Conservation (phyloP, 495 filamentous ascomycete genomes). For the Cryomyces minteri region DNA sequence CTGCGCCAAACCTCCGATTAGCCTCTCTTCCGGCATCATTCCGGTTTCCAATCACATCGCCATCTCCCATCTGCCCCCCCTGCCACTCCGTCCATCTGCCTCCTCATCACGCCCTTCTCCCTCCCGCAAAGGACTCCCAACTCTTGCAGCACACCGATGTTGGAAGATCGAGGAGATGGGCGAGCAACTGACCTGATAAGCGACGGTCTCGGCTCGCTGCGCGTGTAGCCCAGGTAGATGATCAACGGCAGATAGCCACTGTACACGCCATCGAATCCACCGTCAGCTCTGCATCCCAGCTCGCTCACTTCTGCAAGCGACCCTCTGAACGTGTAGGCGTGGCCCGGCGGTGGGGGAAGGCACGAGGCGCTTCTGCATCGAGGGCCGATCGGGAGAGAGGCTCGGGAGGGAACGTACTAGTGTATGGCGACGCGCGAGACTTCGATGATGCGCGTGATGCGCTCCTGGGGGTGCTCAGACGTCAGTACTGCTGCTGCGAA, state of each 20-base stretch:
- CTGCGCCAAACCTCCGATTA: slow-evolving; percentile 5
- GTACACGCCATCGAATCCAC: background rate
- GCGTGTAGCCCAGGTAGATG: slow-evolving; percentile 91
- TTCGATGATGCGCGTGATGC: slow-evolving; percentile 88
- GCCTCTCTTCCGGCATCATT: background rate
- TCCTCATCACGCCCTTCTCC: too few relatives aligned
- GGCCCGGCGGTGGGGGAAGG: too few relatives aligned
- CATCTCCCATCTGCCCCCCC: background rate
- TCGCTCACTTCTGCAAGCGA: too few relatives aligned
- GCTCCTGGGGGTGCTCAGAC: slow-evolving; percentile 42
- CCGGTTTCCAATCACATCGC: background rate
- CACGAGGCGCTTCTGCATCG: too few relatives aligned
- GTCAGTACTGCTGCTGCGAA: background rate
- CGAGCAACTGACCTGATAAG: slow-evolving; percentile 52
- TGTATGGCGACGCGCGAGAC: slow-evolving; percentile 89
- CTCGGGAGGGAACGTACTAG: slow-evolving; percentile 41
- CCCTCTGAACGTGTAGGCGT: too few relatives aligned
- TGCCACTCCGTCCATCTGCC: background rate
- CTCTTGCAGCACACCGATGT: too few relatives aligned
- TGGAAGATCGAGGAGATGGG: background rate
- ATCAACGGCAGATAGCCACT: slow-evolving; percentile 95
- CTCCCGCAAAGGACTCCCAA: too few relatives aligned
- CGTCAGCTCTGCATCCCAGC: too few relatives aligned
- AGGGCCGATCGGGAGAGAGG: too few relatives aligned
- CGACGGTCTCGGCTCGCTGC: slow-evolving; percentile 80